These are phyloP conservation scores for Fraxinus paxiana DNA, from an alignment of 305 asterid genomes.

Conservation along the genomic window DNA sequence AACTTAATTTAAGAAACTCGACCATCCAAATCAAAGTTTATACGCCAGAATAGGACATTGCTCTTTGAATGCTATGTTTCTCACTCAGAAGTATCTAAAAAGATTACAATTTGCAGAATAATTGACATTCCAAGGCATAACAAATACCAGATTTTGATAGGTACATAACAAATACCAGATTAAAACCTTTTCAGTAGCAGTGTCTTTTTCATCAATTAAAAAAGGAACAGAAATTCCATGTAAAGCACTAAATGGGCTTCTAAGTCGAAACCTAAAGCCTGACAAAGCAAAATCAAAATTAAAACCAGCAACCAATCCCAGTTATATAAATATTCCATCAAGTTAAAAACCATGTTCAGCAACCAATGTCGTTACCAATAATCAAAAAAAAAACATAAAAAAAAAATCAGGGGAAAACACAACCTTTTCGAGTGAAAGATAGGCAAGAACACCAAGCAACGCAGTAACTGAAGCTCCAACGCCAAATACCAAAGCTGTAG, in stretches of 20 bases:
- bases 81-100: background rate
- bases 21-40: background rate
- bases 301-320: too few species aligned
- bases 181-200: conserved; percentile 32
- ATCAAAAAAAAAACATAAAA: background rate
- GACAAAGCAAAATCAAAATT: background rate
- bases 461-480: conserved; percentile 57
- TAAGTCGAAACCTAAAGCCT: conserved; percentile 46
- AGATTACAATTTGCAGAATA: background rate
- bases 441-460: conserved; percentile 55
- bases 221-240: conserved; percentile 31
- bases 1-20: background rate
- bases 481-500: conserved; percentile 48
- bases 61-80: background rate
- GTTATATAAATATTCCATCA: background rate
- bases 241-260: conserved; percentile 31
- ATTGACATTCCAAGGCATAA: background rate
- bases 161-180: too few species aligned
- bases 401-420: background rate
- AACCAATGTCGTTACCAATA: background rate
- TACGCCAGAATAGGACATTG: background rate
- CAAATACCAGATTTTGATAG: background rate
- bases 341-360: conserved; percentile 5
- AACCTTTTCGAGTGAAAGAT: conserved; percentile 52
- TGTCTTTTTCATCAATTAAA: conserved; percentile 26